These are phyloP conservation scores for Dendryphion nanum DNA, from an alignment of 2,329 filamentous ascomycete species.

Conservation along the genomic window DNA sequence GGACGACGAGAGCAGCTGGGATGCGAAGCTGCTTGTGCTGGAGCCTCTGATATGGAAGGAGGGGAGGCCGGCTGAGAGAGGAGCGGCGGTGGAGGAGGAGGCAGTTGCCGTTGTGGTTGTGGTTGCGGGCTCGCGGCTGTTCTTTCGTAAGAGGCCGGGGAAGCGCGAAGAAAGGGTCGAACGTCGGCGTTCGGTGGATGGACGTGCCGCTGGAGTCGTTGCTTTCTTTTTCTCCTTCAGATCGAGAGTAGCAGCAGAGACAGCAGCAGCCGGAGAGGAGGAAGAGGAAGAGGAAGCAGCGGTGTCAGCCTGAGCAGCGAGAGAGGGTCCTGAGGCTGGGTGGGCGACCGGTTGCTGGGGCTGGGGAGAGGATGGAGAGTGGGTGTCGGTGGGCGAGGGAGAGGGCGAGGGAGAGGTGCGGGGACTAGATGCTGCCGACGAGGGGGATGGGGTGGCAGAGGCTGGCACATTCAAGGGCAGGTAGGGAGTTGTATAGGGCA, in stretches of 20 bases:
- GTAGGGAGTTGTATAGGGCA: conserved; percentile 33
- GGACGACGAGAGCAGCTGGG: conserved; percentile 5
- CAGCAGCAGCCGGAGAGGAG: not conserved
- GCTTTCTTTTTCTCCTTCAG: too few species aligned
- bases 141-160: conserved; percentile 33
- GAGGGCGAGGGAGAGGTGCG: conserved; percentile 5
- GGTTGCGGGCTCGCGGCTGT: conserved; percentile 25
- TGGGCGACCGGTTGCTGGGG: conserved; percentile 2
- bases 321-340: conserved; percentile 1
- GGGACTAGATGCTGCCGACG: conserved; percentile 6
- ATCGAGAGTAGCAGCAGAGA: conserved; percentile 8
- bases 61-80: conserved; percentile 8
- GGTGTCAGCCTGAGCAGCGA: conserved; percentile 1
- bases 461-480: conserved; percentile 23
- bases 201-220: too few species aligned
- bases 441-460: conserved; percentile 13
- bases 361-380: not conserved
- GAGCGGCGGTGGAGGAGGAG: not conserved
- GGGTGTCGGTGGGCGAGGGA: not conserved
- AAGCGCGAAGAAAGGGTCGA: conserved; percentile 33
- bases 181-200: conserved; percentile 20
- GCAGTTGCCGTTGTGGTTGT: not conserved
- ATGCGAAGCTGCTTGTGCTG: conserved; percentile 19
- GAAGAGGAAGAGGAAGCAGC: not conserved
- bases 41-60: conserved; percentile 19